phyloP scores from a whole-genome alignment of 169 alveolate species.

The Plasmodium coatneyi region DNA sequence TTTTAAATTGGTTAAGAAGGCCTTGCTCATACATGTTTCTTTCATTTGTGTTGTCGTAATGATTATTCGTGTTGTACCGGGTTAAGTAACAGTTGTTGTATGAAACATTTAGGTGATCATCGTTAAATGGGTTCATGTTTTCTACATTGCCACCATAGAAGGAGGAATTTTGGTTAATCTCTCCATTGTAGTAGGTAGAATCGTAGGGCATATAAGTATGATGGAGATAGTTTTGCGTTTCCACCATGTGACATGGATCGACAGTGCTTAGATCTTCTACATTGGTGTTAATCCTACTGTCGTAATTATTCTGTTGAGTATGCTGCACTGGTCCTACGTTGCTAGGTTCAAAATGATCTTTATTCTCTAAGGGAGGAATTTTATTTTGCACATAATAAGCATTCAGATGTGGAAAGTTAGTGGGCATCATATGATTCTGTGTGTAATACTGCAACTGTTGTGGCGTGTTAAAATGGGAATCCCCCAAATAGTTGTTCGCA shows the following conservation, averaged over 20 bases:
- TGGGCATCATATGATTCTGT: background rate
- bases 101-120: background rate
- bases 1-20: conserved; percentile 7
- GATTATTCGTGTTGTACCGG: background rate
- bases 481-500: background rate
- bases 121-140: background rate
- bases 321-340: background rate
- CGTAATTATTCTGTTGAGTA: conserved; percentile 4
- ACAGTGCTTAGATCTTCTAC: background rate
- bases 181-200: background rate
- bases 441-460: background rate
- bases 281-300: background rate
- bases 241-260: background rate
- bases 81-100: background rate
- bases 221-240: background rate
- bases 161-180: background rate
- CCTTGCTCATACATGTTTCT: background rate
- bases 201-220: background rate
- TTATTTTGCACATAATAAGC: background rate
- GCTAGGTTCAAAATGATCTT: background rate
- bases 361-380: background rate
- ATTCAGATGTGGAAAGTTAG: background rate
- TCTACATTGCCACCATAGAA: conserved; percentile 10
- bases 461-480: background rate
- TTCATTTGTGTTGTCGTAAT: background rate